phyloP scores from a whole-genome alignment of 2,329 filamentous ascomycete genomes.

The Elsinoe fawcettii region DNA sequence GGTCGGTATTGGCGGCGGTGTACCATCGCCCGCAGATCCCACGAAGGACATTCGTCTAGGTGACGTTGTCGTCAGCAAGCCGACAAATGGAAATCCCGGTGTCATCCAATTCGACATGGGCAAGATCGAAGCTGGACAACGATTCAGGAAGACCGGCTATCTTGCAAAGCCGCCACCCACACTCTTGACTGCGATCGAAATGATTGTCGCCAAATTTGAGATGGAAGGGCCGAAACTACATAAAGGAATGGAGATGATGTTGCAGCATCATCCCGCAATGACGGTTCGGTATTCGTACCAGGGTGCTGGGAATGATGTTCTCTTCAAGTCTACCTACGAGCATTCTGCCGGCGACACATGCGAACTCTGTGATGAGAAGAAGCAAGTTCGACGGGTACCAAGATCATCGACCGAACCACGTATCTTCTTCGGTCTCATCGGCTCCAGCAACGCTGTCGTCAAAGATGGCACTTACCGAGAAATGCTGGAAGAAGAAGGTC shows the following conservation, averaged over 20 bases:
- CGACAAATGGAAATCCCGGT: neutral
- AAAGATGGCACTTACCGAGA: conserved; percentile 18
- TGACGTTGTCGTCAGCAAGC: neutral
- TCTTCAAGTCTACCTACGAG: neutral
- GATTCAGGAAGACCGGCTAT: neutral
- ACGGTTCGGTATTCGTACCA: neutral
- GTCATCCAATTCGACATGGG: neutral
- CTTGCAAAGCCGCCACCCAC: neutral
- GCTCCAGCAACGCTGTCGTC: conserved; percentile 18
- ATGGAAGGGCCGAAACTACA: neutral
- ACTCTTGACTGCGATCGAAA: neutral
- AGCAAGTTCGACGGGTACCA: neutral
- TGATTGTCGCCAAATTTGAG: neutral
- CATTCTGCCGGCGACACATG: neutral
- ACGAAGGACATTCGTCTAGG: neutral
- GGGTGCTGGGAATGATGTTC: neutral
- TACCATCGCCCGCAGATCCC: neutral
- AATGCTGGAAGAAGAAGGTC: conserved; percentile 21
- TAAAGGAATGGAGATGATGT: neutral
- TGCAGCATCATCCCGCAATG: neutral
- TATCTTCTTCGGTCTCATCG: conserved; percentile 15
- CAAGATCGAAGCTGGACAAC: neutral
- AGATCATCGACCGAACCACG: neutral
- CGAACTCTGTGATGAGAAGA: neutral
- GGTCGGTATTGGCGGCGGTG: neutral